Conservation (phyloP, 2,329 filamentous ascomycete species). For the Fusarium newnesense region DNA sequence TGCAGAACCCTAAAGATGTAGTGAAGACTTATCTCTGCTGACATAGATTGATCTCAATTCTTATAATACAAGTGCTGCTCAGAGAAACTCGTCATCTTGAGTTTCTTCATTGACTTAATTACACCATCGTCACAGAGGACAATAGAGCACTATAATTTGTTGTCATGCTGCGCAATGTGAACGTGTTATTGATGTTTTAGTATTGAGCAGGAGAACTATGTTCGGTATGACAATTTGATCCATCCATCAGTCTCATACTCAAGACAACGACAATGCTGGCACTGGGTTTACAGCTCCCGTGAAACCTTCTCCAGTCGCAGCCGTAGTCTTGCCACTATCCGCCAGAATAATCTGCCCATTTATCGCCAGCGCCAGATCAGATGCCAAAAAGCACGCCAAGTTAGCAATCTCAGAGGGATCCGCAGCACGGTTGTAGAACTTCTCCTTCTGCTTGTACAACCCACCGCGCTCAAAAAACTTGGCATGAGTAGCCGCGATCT, state of each 20-base stretch:
- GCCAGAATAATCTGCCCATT: constrained; percentile 35
- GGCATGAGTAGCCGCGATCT: background rate
- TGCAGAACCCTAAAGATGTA: background rate
- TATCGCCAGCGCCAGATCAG: constrained; percentile 14
- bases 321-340: constrained; percentile 23
- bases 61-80: background rate
- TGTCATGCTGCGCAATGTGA: background rate
- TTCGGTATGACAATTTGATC: background rate
- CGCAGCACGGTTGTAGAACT: constrained; percentile 27
- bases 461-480: background rate
- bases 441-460: background rate
- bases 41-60: background rate
- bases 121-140: accelerated
- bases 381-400: constrained; percentile 31
- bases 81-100: accelerated
- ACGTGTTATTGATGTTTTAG: accelerated
- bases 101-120: background rate
- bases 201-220: background rate
- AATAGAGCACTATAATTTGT: background rate
- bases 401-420: constrained; percentile 28
- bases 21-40: background rate
- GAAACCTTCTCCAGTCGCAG: background rate
- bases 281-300: background rate
- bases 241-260: background rate
- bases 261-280: background rate